Evolutionary conservation across 2,329 filamentous ascomycete species (phyloP), one percentile per base, ranked within the genome.

Genomic region (Fusarium sp.): DNA sequence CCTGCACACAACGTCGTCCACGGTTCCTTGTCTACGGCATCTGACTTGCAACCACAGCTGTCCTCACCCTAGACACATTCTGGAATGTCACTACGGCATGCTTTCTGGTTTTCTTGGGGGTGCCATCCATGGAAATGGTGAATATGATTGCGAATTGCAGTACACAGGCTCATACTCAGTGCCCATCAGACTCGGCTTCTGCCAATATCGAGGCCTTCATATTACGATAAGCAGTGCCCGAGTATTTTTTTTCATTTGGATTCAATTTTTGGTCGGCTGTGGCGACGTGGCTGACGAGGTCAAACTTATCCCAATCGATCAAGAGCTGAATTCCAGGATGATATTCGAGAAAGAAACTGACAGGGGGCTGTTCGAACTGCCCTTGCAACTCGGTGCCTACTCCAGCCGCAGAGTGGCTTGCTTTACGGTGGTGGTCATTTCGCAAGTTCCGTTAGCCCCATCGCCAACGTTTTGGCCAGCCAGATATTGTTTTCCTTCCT

Each of bases 1-100:
- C 35, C 64, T 55, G 47, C 67, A 52, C 59, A 63, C 45, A 39
- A 35, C 43, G 57, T 61, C 50, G 57, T 63, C 57, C 56, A 34
- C 67, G 69, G 57, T 67, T 68, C 62, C 43, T 42, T 45, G 35
- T 28, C 44, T 53, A 38, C 34, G 42, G 36, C 58, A 53, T 32
- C 39, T 48, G 42, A 56, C 53, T 54, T 50, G 53, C 45, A 59
- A 42, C 54, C 28, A 6, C 13, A 34, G 26, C 29, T 19, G 54
- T 53, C 35, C 47, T 53, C 53, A 46, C 38, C 40, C 40, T 29
- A 46, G 40, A 46, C 42, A 12, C 26, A n/a, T 26, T 48, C 24
- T 25, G 41, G 46, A 31, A 31, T 53, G 42, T 19, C 42, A 53
- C 32, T 19, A n/a, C 32, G 49, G 46, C 11, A 38, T 24, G 19